Evolutionary conservation across 495 filamentous ascomycete species (phyloP).

Genomic region (Aspergillus campestris): DNA sequence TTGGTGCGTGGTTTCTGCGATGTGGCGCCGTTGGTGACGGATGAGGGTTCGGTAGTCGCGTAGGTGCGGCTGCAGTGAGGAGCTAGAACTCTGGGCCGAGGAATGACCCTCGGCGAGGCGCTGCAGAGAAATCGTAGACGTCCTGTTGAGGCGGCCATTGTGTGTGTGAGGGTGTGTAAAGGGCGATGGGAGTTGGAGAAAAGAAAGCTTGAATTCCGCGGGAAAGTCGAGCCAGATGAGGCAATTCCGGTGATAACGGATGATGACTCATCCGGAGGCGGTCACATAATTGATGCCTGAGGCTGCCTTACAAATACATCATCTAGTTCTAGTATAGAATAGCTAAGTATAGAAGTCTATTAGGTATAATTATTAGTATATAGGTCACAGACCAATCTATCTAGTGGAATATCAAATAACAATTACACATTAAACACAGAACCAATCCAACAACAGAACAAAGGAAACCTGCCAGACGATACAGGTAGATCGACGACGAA

Average conservation of each 20-base stretch:
- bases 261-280: slow-evolving; percentile 4
- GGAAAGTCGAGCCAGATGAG: slow-evolving; percentile 11
- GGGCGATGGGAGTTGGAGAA: slow-evolving; percentile 4
- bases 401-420: no score
- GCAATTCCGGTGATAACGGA: slow-evolving; percentile 5
- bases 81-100: slow-evolving; percentile 8
- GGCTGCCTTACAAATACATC: no score
- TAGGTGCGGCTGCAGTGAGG: slow-evolving; percentile 25
- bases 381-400: no score
- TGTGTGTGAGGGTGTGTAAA: slow-evolving; percentile 11
- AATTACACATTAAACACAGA: neutral
- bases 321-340: no score
- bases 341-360: no score
- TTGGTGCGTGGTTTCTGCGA: slow-evolving; percentile 39
- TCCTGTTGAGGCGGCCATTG: slow-evolving; percentile 31
- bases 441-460: neutral
- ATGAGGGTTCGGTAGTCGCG: slow-evolving; percentile 33
- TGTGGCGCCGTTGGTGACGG: slow-evolving; percentile 28
- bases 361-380: no score
- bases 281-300: neutral
- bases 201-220: slow-evolving; percentile 22
- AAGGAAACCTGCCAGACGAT: slow-evolving; percentile 2
- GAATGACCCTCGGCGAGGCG: slow-evolving; percentile 16
- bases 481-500: slow-evolving; percentile 4
- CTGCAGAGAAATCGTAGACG: slow-evolving; percentile 30